A percentile compares a stretch with the other conserved stretches of the same genome.
Evolutionary conservation across 192 early-diverging fungal species (phyloP).

Genomic region (Coemansia sp.): DNA sequence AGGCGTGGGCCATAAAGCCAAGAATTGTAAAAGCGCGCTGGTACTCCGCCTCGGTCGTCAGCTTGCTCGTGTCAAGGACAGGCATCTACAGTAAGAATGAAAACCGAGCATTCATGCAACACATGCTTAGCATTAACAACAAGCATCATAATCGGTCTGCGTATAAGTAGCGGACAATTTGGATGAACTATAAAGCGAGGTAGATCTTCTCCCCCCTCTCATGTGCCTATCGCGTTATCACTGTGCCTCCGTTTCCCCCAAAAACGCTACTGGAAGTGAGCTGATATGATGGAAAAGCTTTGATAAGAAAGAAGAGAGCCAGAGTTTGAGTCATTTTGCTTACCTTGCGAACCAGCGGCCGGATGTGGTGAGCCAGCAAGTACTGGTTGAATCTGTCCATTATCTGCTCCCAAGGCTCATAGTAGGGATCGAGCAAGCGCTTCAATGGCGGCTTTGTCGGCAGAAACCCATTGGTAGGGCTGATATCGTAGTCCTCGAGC

Average conservation of each 20-base stretch:
- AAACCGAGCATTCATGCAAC: background rate
- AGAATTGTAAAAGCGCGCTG: slow-evolving; percentile 86
- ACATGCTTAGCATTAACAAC: background rate
- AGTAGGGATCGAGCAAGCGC: slow-evolving; percentile 76
- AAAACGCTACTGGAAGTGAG: background rate
- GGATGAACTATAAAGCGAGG: background rate
- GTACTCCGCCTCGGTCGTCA: slow-evolving; percentile 70
- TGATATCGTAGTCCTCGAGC: slow-evolving; percentile 83
- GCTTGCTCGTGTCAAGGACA: slow-evolving; percentile 63
- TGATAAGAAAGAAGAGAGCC: slow-evolving; percentile 1
- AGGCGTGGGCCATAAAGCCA: slow-evolving; percentile 88
- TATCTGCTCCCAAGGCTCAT: slow-evolving; percentile 84
- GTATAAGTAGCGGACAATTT: background rate
- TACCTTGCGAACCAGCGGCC: slow-evolving; percentile 72
- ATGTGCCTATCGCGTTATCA: slow-evolving; percentile 13
- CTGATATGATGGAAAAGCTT: background rate
- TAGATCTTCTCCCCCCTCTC: background rate
- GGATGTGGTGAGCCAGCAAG: slow-evolving; percentile 69
- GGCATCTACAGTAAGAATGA: slow-evolving; percentile 65
- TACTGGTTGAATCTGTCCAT: slow-evolving; percentile 79
- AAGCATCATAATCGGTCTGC: background rate
- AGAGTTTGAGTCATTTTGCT: background rate
- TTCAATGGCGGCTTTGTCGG: slow-evolving; percentile 75
- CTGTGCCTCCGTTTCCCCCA: background rate
- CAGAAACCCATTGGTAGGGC: slow-evolving; percentile 83